Base-by-base conservation (phyloP, 805 yeast species). In the Monosporozyma aerobia region DNA sequence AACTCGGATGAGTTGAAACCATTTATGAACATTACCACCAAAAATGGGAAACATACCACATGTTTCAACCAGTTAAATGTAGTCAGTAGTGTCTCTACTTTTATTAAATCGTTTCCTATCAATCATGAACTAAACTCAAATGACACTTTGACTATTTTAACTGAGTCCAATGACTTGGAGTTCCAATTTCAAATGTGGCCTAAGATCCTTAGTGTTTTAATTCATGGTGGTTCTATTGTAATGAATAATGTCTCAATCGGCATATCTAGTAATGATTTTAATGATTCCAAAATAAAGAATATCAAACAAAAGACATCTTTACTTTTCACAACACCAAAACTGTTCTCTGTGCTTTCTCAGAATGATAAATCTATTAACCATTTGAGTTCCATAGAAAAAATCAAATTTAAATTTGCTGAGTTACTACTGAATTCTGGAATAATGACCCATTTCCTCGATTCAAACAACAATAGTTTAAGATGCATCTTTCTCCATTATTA, bases 31-130 rank as follows among this genome's bases (percentile, higher is more conserved):
- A 58, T 56, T 11, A 55, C 63, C 5, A 59, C 66, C 1, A 55
- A 59, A 10, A 52, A 50, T 37, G 56, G 61, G 14, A 57, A 58
- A 10, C 59, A 69, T 1, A 65, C 69, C 1, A 58, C 68, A 11
- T n/a, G 30, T 33, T 80, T 76, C 58, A 74, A 80, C 4, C 83
- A 80, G 52, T 69, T 75, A 53, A 78, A 79, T 56, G 63, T 81
- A 43, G 76, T 80, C 4, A 76, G 83, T 56, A 72, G 81, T 6
- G 67, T 77, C 35, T 80, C 86, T 2, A 72, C 85, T 1, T 69
- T 77, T 25, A 68, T 74, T 4, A 70, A 64, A 40, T 57, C 62
- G 0, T 62, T 70, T 13, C 73, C 76, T 14, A 47, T 69, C 8
- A 71, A 64, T 10, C 67, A 74, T 43, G 77, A 73, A 48, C 48